These are phyloP conservation scores for Globisporangium iwayamae DNA, from an alignment of 352 stramenopile genomes.

Conservation along the genomic window DNA sequence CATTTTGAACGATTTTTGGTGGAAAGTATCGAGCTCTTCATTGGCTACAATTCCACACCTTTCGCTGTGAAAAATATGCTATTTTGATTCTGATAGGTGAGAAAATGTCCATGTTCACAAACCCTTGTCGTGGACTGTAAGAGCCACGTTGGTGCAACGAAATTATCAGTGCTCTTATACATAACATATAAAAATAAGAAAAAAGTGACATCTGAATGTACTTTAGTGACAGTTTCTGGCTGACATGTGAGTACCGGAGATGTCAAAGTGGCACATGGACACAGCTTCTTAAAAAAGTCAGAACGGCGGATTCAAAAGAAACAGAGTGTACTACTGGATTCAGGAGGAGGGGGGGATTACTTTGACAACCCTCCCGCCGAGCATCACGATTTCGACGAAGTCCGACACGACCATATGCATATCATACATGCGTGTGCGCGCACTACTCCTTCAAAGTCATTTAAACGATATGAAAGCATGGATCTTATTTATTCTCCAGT, in stretches of 20 bases:
- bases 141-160: slow-evolving; percentile 4
- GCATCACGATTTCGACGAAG: neutral
- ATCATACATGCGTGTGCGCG: neutral
- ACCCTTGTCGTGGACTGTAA: too few species aligned
- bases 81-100: too few species aligned
- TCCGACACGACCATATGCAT: slow-evolving; percentile 2
- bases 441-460: neutral
- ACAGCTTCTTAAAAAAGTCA: neutral
- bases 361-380: neutral
- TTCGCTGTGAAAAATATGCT: too few species aligned
- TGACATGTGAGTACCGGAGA: neutral
- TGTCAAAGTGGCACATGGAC: neutral
- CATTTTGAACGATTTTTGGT: too few species aligned
- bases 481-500: neutral
- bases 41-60: too few species aligned
- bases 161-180: slow-evolving; percentile 3
- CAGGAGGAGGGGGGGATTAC: neutral
- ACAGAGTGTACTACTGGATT: neutral
- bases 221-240: neutral
- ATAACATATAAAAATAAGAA: neutral
- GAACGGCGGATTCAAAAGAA: neutral
- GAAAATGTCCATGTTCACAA: too few species aligned
- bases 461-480: neutral
- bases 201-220: slow-evolving; percentile 2
- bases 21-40: too few species aligned